Evolutionary conservation across 805 yeast genomes (phyloP).

Genomic region (Saturnispora quitensis): DNA sequence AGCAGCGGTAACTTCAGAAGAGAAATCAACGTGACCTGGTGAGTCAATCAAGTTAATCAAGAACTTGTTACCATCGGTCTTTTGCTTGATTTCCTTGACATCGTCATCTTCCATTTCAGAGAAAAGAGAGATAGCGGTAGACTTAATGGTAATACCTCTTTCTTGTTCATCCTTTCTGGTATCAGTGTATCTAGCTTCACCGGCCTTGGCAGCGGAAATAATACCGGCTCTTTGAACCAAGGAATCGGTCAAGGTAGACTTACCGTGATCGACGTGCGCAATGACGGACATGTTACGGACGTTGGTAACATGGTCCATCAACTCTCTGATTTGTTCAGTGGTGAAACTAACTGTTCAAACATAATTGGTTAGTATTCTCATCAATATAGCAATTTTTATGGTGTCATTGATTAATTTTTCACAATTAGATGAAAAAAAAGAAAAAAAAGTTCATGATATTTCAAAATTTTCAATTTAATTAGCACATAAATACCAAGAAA

Average conservation of each 20-base stretch:
- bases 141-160: slow-evolving; percentile 99
- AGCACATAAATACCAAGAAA: neutral
- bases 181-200: slow-evolving; percentile 99
- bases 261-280: slow-evolving; percentile 99
- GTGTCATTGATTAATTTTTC: no score
- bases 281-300: slow-evolving; percentile 99
- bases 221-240: slow-evolving; percentile 99
- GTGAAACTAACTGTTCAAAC: slow-evolving; percentile 41
- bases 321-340: slow-evolving; percentile 90
- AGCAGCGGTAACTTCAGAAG: slow-evolving; percentile 99
- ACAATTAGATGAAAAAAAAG: neutral
- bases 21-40: slow-evolving; percentile 99
- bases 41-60: slow-evolving; percentile 98
- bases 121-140: slow-evolving; percentile 95
- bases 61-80: slow-evolving; percentile 87
- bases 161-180: slow-evolving; percentile 99
- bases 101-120: slow-evolving; percentile 83
- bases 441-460: neutral
- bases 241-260: slow-evolving; percentile 98
- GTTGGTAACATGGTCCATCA: slow-evolving; percentile 99
- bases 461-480: neutral
- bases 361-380: slow-evolving; percentile 8
- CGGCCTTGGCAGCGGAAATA: slow-evolving; percentile 98
- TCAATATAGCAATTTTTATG: no score
- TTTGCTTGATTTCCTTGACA: slow-evolving; percentile 82